Percentiles rank a stretch among this genome's conserved stretches.
Conservation (phyloP, 345 rosid genomes). For the Gossypium sturtianum region DNA sequence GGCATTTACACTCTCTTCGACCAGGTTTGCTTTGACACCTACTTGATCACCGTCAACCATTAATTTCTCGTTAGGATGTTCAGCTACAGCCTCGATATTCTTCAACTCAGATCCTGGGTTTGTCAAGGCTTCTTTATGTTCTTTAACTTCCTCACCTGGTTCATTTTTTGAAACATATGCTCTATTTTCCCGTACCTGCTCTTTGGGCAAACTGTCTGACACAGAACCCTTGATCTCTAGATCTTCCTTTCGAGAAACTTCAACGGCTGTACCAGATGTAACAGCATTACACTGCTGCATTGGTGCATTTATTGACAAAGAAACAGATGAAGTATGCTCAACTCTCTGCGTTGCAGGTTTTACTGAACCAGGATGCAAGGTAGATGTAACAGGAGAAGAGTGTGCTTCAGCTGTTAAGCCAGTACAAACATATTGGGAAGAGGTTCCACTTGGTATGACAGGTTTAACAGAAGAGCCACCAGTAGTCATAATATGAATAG, state of each 20-base stretch:
- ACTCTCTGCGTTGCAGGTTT: slow-evolving; percentile 26
- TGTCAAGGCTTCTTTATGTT: slow-evolving; percentile 23
- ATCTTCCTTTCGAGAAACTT: slow-evolving; percentile 27
- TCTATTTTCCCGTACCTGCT: not conserved
- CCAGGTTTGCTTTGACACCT: slow-evolving; percentile 6
- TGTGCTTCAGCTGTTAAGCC: slow-evolving; percentile 22
- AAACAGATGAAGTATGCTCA: slow-evolving; percentile 26
- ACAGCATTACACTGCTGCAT: slow-evolving; percentile 27
- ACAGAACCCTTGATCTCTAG: slow-evolving; percentile 16
- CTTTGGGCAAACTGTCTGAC: not conserved
- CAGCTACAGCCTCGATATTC: slow-evolving; percentile 17
- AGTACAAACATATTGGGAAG: slow-evolving; percentile 5
- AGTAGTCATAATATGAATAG: slow-evolving; percentile 45
- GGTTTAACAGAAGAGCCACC: slow-evolving; percentile 37
- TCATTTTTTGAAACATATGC: slow-evolving; percentile 12
- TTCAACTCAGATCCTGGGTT: slow-evolving; percentile 23
- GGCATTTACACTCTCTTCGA: slow-evolving; percentile 23
- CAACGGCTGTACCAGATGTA: slow-evolving; percentile 18
- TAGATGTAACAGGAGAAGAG: slow-evolving; percentile 25
- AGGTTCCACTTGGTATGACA: slow-evolving; percentile 28
- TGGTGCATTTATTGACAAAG: slow-evolving; percentile 23
- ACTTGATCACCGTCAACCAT: slow-evolving; percentile 19
- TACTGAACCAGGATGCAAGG: slow-evolving; percentile 23
- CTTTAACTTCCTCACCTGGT: slow-evolving; percentile 11
- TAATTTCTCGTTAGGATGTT: slow-evolving; percentile 19